phyloP scores from a whole-genome alignment of 768 basidiomycete species.

The Agaricus sinodeliciosus region DNA sequence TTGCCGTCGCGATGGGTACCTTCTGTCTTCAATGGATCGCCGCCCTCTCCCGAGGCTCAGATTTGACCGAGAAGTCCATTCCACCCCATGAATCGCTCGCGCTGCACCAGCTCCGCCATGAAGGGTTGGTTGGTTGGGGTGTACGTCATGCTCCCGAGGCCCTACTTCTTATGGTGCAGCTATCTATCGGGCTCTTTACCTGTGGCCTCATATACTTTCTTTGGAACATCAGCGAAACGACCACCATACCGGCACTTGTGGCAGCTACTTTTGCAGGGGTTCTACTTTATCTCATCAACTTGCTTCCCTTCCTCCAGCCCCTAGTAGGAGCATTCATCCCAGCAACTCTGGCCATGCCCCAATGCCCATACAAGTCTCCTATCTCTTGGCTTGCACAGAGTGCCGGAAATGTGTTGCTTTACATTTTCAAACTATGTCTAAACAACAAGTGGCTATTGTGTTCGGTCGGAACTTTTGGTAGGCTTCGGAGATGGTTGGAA shows the following conservation, averaged over 20 bases:
- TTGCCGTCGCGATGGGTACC: background rate
- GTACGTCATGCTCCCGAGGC: background rate
- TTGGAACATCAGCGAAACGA: background rate
- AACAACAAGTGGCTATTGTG: background rate
- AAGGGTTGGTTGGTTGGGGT: slow-evolving; percentile 3
- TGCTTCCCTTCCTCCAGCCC: slow-evolving; percentile 4
- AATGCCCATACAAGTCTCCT: slow-evolving; percentile 9
- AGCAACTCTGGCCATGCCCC: background rate
- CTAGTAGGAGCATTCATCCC: background rate
- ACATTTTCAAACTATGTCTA: too few species aligned
- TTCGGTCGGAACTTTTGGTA: too few species aligned
- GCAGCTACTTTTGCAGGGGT: background rate
- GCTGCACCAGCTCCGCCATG: slow-evolving; percentile 4
- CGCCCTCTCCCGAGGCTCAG: background rate
- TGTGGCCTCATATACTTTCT: slow-evolving; percentile 6
- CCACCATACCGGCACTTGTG: background rate
- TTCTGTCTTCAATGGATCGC: slow-evolving; percentile 7
- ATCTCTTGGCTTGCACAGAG: too few species aligned
- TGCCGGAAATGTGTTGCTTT: too few species aligned
- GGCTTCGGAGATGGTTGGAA: too few species aligned
- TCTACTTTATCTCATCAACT: background rate
- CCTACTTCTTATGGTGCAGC: slow-evolving; percentile 2
- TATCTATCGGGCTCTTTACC: slow-evolving; percentile 1
- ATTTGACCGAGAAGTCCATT: background rate
- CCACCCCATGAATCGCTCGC: background rate